phyloP scores from a whole-genome alignment of 1,284 basidiomycete genomes.

The Coniferiporia sulphurascens region DNA sequence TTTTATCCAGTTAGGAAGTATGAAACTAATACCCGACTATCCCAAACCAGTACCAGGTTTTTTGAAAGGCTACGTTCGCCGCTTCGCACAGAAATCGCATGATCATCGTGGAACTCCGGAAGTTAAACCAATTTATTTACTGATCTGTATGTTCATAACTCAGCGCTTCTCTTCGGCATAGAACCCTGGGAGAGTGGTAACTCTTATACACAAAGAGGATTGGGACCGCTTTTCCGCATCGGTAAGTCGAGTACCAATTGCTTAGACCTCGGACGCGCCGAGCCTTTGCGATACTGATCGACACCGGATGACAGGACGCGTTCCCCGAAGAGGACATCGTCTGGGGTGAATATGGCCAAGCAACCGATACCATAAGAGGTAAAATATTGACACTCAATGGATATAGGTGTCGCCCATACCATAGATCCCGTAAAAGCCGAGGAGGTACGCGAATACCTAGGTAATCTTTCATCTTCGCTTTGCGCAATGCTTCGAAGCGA shows the following conservation, averaged over 20 bases:
- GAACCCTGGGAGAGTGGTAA: conserved; percentile 83
- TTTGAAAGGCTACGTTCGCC: conserved; percentile 79
- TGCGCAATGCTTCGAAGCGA: background rate
- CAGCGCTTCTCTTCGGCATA: conserved; percentile 25
- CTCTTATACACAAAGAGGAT: conserved; percentile 78
- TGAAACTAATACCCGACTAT: background rate
- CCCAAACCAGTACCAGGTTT: conserved; percentile 60
- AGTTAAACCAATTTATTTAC: conserved; percentile 36
- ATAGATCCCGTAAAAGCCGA: conserved; percentile 71
- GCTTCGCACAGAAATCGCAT: conserved; percentile 84
- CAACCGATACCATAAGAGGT: background rate
- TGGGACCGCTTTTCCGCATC: conserved; percentile 70
- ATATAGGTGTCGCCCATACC: conserved; percentile 70
- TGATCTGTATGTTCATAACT: background rate
- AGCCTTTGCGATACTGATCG: background rate
- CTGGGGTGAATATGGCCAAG: conserved; percentile 56
- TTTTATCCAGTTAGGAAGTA: background rate
- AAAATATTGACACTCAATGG: background rate
- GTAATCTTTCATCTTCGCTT: conserved; percentile 34
- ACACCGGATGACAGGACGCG: conserved; percentile 45
- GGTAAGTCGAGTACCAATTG: conserved; percentile 33
- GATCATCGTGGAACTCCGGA: conserved; percentile 83
- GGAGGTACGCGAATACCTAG: conserved; percentile 79
- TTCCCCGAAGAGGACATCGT: conserved; percentile 78
- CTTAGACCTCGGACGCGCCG: background rate